Base-by-base conservation (phyloP, 1,284 basidiomycete genomes). In the Malassezia psittaci region DNA sequence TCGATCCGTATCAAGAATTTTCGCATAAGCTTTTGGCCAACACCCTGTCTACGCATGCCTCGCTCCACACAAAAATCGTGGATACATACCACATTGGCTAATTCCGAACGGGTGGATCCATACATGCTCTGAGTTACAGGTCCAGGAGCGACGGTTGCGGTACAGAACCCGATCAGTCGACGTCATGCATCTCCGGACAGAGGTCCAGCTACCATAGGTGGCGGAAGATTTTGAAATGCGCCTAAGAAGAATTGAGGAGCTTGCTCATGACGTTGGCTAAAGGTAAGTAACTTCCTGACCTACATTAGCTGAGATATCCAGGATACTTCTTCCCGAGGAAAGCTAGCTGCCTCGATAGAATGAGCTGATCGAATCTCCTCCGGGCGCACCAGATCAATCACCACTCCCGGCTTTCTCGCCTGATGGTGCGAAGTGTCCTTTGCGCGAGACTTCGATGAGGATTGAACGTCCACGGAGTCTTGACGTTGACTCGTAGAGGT, bases 231-330 rank as follows among this genome's bases (percentile, higher is more conserved):
- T 3, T 71, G 47, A 37, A 68, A 74, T 3, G 66, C 66, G 18
- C 72, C 72, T 0, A 72, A 36, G 41, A 71, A 69, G 16, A 74
- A 62, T 45, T 73, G 66, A 0, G 70, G 68, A 9, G 72, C 72
- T 9, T 56, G 51, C 0, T 60, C 61, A 38, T 71, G 65, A 4
- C 72, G 65, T 9, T 63, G 61, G n/a, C 51, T 57, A 16, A 69
- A 16, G 41, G 37, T 60, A 61, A 16, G 70, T 9, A 13, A 19
- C 8, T 10, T 24, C 59, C 55, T 29, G 65, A 67, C 10, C 64
- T 45, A 59, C n/a, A 62, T 43, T 12, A 72, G 49, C 42, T 59
- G 65, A 9, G 67, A 43, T 19, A 66, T 39, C 64, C 58, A 45
- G 59, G 55, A 29, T 65, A 67, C 12, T 47, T 72, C 68, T 42